Percentiles rank a stretch among this genome's conserved stretches.
phyloP scores from a whole-genome alignment of 1,139 yeast genomes.

The Entelexis paramagnoliae region DNA sequence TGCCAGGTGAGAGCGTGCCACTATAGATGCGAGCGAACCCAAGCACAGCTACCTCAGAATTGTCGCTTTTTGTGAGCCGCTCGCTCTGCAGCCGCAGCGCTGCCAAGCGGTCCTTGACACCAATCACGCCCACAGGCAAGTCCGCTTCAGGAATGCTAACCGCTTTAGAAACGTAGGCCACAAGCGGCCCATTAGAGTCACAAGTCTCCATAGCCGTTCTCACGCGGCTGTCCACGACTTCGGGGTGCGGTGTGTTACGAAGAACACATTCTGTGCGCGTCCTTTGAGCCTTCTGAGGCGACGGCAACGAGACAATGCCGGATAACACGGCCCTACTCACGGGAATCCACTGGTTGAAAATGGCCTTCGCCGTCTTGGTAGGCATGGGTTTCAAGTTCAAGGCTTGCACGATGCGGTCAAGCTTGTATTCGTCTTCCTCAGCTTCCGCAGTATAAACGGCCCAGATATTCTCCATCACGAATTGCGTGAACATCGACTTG shows the following conservation, averaged over 20 bases:
- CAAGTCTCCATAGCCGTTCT: slow-evolving; percentile 54
- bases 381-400: slow-evolving; percentile 46
- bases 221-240: slow-evolving; percentile 42
- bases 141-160: slow-evolving; percentile 74
- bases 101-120: slow-evolving; percentile 33
- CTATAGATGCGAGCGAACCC: slow-evolving; percentile 87
- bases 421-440: slow-evolving; percentile 54
- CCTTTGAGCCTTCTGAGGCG: slow-evolving; percentile 66
- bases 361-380: slow-evolving; percentile 64
- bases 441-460: slow-evolving; percentile 68
- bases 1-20: slow-evolving; percentile 70
- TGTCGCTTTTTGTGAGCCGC: slow-evolving; percentile 57
- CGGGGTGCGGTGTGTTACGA: slow-evolving; percentile 45
- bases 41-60: slow-evolving; percentile 42
- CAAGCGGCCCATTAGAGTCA: slow-evolving; percentile 49
- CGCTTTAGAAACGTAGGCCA: slow-evolving; percentile 86
- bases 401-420: slow-evolving; percentile 64
- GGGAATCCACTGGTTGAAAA: slow-evolving; percentile 93
- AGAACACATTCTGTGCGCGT: slow-evolving; percentile 61
- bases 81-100: slow-evolving; percentile 60
- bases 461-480: slow-evolving; percentile 88
- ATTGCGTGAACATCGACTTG: slow-evolving; percentile 73
- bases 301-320: slow-evolving; percentile 79
- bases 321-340: slow-evolving; percentile 75
- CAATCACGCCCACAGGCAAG: slow-evolving; percentile 41